Evolutionary conservation across 2,329 filamentous ascomycete genomes (phyloP), one percentile per base, ranked within the genome.

Genomic region (Aspergillus amoenus): DNA sequence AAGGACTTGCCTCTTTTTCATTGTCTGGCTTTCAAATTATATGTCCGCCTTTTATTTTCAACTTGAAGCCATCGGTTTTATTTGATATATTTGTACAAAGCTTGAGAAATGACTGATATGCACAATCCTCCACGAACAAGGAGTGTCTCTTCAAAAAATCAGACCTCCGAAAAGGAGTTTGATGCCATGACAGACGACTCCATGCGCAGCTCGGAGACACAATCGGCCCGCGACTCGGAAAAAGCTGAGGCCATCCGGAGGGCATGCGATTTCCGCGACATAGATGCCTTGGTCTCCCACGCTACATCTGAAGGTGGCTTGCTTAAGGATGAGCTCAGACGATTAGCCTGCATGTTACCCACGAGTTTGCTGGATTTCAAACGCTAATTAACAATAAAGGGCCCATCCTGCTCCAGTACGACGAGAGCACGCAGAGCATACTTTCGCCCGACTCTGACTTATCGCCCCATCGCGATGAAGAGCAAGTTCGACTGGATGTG

Each of bases 401-500:
- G 79, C 81, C 80, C 24, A 70, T 82, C 59, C 63, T 83, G 39
- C 72, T 83, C 49, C 79, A 78, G 52, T 76, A 67, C 55, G 67
- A 74, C 46, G 55, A 57, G 18, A 52, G 44, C 21, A 51, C 52
- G 54, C 39, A 51, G 27, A 46, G 54, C n/a, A 56, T 67, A 21
- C 62, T 66, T 43, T 64, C 61, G 34, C 56, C 73, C 46, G 90
- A 88, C 88, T 77, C 78, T 61, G 69, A 80, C n/a, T 78, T 96
- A 41, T 84, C 88, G 30, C 81, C 76, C n/a, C 94, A 99, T 75
- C 79, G 78, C 34, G 94, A 99, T 68, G 94, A 99, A 73, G 87
- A 89, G 49, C 94, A 99, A 76, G 92, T 99, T 40, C 84, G 88
- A 68, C 82, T 97, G 47, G 94, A 99, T 71, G 94, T 99, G 55